These are phyloP conservation scores for Leucocoprinus birnbaumii DNA, from an alignment of 768 basidiomycete genomes.

Conservation along the genomic window DNA sequence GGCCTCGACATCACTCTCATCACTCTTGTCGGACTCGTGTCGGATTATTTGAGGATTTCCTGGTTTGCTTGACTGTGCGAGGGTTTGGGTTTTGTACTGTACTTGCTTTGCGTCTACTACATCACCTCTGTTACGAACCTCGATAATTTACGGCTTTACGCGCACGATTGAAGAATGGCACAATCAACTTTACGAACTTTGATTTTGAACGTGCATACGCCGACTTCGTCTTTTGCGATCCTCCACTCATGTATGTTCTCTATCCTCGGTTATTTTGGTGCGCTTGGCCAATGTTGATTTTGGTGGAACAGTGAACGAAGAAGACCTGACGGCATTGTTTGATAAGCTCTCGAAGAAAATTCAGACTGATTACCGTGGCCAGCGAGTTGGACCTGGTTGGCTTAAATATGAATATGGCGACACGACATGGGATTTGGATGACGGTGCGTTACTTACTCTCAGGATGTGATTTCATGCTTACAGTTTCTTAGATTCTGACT, in stretches of 20 bases:
- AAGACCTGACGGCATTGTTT: slow-evolving; percentile 59
- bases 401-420: slow-evolving; percentile 85
- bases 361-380: slow-evolving; percentile 52
- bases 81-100: too few species aligned
- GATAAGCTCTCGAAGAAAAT: slow-evolving; percentile 72
- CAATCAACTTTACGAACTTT: slow-evolving; percentile 27
- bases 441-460: slow-evolving; percentile 49
- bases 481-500: slow-evolving; percentile 64
- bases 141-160: not conserved
- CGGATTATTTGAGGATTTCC: too few species aligned
- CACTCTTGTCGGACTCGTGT: too few species aligned
- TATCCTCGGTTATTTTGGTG: not conserved
- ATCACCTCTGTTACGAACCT: too few species aligned
- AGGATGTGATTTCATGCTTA: not conserved
- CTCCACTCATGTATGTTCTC: slow-evolving; percentile 64
- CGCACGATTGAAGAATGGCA: not conserved
- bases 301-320: slow-evolving; percentile 55
- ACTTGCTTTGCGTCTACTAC: too few species aligned
- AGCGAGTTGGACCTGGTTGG: slow-evolving; percentile 73
- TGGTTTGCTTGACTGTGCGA: too few species aligned
- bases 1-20: too few species aligned
- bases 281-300: slow-evolving; percentile 7
- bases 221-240: slow-evolving; percentile 68
- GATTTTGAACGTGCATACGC: slow-evolving; percentile 75
- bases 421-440: slow-evolving; percentile 83